Evolutionary conservation across 2,329 filamentous ascomycete genomes (phyloP), one percentile per base, ranked within the genome.

Genomic region (Emergomyces pasteurianus): DNA sequence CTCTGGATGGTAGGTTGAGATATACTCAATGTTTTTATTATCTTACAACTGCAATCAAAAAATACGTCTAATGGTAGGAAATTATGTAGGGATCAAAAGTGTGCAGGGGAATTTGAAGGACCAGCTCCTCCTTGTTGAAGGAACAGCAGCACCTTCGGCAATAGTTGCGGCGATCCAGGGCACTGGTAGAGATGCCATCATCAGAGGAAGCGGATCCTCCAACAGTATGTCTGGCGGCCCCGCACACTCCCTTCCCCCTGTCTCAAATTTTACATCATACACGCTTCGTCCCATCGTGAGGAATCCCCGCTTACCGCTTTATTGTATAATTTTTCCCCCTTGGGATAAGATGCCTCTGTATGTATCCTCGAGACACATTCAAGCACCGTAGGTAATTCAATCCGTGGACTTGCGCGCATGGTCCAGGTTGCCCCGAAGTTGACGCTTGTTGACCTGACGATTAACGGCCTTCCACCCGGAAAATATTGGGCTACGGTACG

Each of bases 281-380:
- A 23, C 42, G 38, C n/a, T n/a, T 42, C 16, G 23, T 18, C 31
- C 31, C 10, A 6, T 49, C 21, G 5, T 12, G 16, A 34, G 5
- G 18, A 28, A 36, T n/a, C 26, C n/a, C 31, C 58, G 61, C 59
- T 58, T 42, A 43, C 54, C 40, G n/a, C n/a, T 60, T 43, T 57
- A 21, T 49, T 54, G 7, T 36, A 34, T 23, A 38, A 36, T 54
- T 14, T 54, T n/a, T 38, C 23, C n/a, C 4, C 6, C 18, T n/a
- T n/a, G 50, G 43, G 14, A 28, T n/a, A 26, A 83, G 88, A 84
- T 71, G 89, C 91, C 36, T 90, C 63, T 52, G 94, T 99, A 50
- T 96, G 92, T 76, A 97, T 99, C 70, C 84, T 99, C 63, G 94
- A 99, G 79, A 95, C 90, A 61, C 86, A 90, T 70, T 82, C 85